A percentile compares a stretch with the other conserved stretches of the same genome.
Evolutionary conservation across 225 moss, liverwort and hornwort species (phyloP).

Genomic region (Bryum argenteum): DNA sequence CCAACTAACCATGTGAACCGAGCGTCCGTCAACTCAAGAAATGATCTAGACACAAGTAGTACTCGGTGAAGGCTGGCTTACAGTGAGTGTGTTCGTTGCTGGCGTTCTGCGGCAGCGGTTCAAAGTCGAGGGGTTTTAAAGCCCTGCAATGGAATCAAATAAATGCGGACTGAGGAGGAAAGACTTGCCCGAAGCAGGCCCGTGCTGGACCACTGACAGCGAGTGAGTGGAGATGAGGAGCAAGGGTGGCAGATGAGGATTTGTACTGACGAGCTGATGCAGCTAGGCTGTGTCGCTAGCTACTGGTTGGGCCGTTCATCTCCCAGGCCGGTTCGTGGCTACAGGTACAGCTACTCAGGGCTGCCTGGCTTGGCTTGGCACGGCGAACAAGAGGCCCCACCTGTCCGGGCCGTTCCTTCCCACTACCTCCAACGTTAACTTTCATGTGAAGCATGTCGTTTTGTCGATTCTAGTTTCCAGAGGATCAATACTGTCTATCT

Average conservation of each 20-base stretch:
- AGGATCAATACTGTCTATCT: no score
- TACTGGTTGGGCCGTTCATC: not conserved
- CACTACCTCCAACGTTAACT: not conserved
- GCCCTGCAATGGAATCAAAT: not conserved
- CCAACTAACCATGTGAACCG: no score
- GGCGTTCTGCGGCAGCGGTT: no score
- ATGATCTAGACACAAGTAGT: no score
- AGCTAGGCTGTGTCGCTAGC: not conserved
- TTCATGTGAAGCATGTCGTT: slow-evolving; percentile 19
- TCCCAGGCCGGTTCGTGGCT: not conserved
- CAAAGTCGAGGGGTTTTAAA: no score
- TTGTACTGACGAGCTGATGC: slow-evolving; percentile 3
- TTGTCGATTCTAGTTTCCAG: not conserved
- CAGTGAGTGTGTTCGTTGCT: no score
- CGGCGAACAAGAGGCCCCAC: slow-evolving; percentile 6
- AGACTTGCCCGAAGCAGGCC: no score
- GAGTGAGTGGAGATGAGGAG: not conserved
- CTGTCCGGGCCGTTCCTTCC: slow-evolving; percentile 3
- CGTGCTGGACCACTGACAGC: not conserved
- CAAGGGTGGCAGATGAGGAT: not conserved
- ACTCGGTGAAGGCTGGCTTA: no score
- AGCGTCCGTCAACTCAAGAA: no score
- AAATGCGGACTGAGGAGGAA: not conserved
- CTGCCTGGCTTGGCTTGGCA: not conserved
- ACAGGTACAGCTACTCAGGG: not conserved